Evolutionary conservation across 148 eudicot genomes (phyloP).

Genomic region (Arctostaphylos glauca): DNA sequence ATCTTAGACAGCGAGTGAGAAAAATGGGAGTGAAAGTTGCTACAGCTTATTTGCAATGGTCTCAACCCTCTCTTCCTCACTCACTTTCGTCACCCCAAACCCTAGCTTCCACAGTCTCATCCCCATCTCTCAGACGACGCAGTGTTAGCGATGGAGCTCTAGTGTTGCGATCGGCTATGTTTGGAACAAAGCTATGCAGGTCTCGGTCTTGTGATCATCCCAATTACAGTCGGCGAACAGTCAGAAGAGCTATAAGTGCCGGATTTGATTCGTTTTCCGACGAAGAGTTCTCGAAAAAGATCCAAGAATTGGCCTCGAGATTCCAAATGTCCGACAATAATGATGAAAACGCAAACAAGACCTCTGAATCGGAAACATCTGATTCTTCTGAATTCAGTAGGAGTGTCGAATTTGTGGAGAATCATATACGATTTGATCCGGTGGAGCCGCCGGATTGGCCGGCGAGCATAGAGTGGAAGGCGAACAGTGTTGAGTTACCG

Average conservation of each 20-base stretch:
- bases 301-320: conserved; percentile 41
- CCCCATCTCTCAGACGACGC: conserved; percentile 25
- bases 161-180: conserved; percentile 22
- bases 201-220: conserved; percentile 29
- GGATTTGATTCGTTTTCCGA: conserved; percentile 50
- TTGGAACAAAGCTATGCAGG: conserved; percentile 36
- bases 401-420: neutral
- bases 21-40: conserved; percentile 49
- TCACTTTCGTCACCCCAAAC: conserved; percentile 43
- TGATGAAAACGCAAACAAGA: neutral
- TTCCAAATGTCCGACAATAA: conserved; percentile 30
- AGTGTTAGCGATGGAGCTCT: conserved; percentile 42
- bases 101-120: conserved; percentile 23
- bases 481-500: conserved; percentile 73
- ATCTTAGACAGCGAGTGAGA: neutral
- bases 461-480: conserved; percentile 52
- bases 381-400: neutral
- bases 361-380: neutral
- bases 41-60: conserved; percentile 45
- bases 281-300: conserved; percentile 55
- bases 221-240: neutral
- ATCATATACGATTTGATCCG: conserved; percentile 14
- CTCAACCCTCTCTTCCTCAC: conserved; percentile 51
- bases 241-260: conserved; percentile 28
- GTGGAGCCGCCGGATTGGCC: conserved; percentile 33